A percentile compares a stretch with the other conserved stretches of the same genome.
Conservation (phyloP, 2,329 filamentous ascomycete genomes). For the Thermomyces lanuginosus region DNA sequence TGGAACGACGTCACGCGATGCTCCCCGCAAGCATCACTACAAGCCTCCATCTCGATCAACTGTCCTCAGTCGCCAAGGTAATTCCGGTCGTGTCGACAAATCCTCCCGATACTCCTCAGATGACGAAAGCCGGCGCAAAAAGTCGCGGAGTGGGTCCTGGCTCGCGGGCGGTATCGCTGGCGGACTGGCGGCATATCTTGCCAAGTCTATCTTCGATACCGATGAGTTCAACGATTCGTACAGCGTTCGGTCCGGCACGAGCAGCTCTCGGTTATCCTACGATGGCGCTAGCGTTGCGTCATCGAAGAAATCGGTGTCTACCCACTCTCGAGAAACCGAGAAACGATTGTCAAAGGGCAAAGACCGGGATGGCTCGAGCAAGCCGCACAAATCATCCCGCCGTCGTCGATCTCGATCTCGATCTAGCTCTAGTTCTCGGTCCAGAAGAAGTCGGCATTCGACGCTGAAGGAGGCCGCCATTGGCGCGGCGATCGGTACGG, state of each 20-base stretch:
- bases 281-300: slow-evolving; percentile 15
- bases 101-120: slow-evolving; percentile 42
- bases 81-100: slow-evolving; percentile 39
- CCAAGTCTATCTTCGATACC: slow-evolving; percentile 36
- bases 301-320: slow-evolving; percentile 18
- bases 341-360: too few relatives aligned
- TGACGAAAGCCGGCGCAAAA: slow-evolving; percentile 31
- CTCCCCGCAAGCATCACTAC: slow-evolving; percentile 45
- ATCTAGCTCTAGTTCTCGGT: slow-evolving; percentile 24
- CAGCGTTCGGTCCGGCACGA: slow-evolving; percentile 41
- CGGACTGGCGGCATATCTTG: slow-evolving; percentile 39
- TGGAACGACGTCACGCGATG: slow-evolving; percentile 37
- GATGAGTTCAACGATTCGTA: slow-evolving; percentile 46
- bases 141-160: slow-evolving; percentile 32
- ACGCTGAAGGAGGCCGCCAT: slow-evolving; percentile 19
- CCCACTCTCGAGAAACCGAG: slow-evolving; percentile 15
- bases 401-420: slow-evolving; percentile 24
- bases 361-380: too few relatives aligned
- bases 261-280: slow-evolving; percentile 17
- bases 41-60: slow-evolving; percentile 21
- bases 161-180: slow-evolving; percentile 39
- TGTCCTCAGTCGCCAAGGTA: slow-evolving; percentile 31
- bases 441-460: slow-evolving; percentile 11
- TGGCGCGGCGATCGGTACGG: slow-evolving; percentile 18
- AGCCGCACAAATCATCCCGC: slow-evolving; percentile 11